Conservation (phyloP, 768 basidiomycete genomes). For the Suillus placidus region DNA sequence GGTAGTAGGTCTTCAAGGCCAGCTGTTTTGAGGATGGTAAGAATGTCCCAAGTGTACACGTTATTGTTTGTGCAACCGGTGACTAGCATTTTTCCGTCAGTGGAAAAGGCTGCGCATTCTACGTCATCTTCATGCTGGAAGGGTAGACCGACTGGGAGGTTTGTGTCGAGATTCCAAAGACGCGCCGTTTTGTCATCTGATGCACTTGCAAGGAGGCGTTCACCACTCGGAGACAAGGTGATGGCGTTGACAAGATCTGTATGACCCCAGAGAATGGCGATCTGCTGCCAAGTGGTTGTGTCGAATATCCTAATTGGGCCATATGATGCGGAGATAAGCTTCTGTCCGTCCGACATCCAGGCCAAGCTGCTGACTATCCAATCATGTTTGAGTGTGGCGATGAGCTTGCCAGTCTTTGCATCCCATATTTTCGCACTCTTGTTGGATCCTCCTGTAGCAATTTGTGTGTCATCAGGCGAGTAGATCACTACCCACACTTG, state of each 20-base stretch:
- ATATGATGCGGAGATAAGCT: not conserved
- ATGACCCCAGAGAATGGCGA: not conserved
- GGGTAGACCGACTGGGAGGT: not conserved
- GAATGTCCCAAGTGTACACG: not conserved
- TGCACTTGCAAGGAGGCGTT: not conserved
- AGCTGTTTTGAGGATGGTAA: not conserved
- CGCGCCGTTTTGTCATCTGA: not conserved
- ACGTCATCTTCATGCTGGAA: not conserved
- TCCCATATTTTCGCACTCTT: not conserved
- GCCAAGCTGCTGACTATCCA: not conserved
- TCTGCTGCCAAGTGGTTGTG: not conserved
- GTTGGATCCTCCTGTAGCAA: not conserved
- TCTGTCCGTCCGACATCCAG: not conserved
- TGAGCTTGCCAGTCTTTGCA: not conserved
- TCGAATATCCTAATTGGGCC: not conserved
- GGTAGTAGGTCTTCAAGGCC: not conserved
- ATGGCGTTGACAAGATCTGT: not conserved
- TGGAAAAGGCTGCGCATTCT: not conserved
- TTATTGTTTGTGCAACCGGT: not conserved
- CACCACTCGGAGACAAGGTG: not conserved
- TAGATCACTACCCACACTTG: not conserved
- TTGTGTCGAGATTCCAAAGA: not conserved
- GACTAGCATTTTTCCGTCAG: not conserved
- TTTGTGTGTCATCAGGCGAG: not conserved
- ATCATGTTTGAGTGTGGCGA: not conserved